Base-by-base conservation (phyloP, 108 stramenopile species). In the Cyclotella baltica region DNA sequence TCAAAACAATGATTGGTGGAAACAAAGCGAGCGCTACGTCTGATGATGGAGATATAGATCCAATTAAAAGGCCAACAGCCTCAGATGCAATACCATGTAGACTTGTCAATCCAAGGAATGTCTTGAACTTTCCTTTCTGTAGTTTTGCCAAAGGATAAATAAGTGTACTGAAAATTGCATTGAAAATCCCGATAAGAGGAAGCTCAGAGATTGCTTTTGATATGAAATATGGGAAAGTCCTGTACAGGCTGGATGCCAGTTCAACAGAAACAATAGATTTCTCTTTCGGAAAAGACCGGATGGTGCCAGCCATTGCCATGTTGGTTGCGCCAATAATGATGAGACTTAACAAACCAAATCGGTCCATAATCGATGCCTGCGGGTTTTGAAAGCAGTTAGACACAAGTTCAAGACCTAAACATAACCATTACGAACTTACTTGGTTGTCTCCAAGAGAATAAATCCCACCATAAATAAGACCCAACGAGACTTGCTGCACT, bases 191-290 rank as follows among this genome's bases (percentile, higher is more conserved):
- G 29, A 91, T 89, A 29, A 96, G 70, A 4, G 98, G 98, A 18
- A 98, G 85, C 74, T 97, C 96, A 4, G 96, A 93, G n/a, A 96
- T 46, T 8, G 97, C 96, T 83, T 98, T 98, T 51, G 94, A 86
- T 40, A 97, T 72, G 70, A 98, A 96, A 73, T 98, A 98, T 1
- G 98, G 97, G 34, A 90, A 70, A 4, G 94, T 91, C 28, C 92
- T 74, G 78, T 97, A 98, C 85, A 96, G 78, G 8, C 77, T 82
- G 11, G 77, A 80, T 31, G 82, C 87, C n/a, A 91, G 65, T 75
- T 97, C 96, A 15, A 62, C 67, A 0, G 86, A 80, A 11, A 97
- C 85, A 34, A 95, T 93, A 0, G 89, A 86, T 77, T 93, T 95
- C 62, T 97, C 96, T 62, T 91, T 92, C 28, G 96, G 92, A 72